Conservation (phyloP, 2,329 filamentous ascomycete species). For the Botrytis fabae region DNA sequence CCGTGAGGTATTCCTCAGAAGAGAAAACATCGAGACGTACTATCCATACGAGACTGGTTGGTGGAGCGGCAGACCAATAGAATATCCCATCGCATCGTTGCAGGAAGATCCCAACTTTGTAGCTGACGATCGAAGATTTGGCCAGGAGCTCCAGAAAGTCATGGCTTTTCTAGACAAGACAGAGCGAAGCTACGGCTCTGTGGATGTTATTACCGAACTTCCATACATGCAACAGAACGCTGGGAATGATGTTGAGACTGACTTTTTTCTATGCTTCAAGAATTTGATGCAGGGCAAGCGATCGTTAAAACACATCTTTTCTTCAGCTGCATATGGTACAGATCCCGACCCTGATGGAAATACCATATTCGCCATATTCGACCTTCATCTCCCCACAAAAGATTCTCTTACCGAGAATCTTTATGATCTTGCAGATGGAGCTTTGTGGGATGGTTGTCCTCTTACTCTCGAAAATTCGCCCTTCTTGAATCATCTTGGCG, state of each 20-base stretch:
- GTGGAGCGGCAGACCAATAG: constrained; percentile 60
- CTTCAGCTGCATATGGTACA: constrained; percentile 33
- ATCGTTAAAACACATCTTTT: constrained; percentile 36
- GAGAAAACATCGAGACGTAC: constrained; percentile 44
- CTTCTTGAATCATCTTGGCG: constrained; percentile 44
- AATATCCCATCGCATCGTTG: constrained; percentile 23
- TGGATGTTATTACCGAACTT: constrained; percentile 47
- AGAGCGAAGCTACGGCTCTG: constrained; percentile 59
- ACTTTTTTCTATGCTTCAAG: constrained; percentile 36
- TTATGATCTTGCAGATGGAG: constrained; percentile 41
- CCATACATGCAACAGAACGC: constrained; percentile 31
- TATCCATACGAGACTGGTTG: constrained; percentile 60
- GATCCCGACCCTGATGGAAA: constrained; percentile 14
- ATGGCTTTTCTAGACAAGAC: constrained; percentile 64
- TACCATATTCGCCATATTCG: constrained; percentile 39
- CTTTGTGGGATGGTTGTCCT: constrained; percentile 35
- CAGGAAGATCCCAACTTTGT: constrained; percentile 29
- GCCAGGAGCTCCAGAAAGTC: constrained; percentile 44
- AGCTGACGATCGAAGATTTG: constrained; percentile 53
- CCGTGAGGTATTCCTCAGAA: constrained; percentile 55
- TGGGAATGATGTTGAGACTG: constrained; percentile 38
- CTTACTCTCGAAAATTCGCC: constrained; percentile 32
- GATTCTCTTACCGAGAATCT: constrained; percentile 35
- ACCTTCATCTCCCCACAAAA: constrained; percentile 34
- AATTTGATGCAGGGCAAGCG: constrained; percentile 24